These are phyloP conservation scores for Talaromyces sp. DNA, from an alignment of 2,329 filamentous ascomycete genomes.

Conservation along the genomic window DNA sequence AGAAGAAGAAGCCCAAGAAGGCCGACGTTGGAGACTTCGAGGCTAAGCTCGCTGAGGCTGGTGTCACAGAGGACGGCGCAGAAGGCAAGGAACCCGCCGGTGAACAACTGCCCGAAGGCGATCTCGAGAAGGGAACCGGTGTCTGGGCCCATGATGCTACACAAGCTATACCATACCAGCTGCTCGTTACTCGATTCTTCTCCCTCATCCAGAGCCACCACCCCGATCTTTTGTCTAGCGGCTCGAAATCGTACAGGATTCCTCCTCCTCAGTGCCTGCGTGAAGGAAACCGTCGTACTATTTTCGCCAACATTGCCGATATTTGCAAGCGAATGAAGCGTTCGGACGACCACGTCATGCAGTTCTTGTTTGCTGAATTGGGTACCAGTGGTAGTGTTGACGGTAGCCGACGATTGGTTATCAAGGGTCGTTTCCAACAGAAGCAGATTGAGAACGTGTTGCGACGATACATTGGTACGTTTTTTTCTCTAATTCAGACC, in stretches of 20 bases:
- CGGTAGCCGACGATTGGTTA: slow-evolving; percentile 86
- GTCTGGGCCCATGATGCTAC: slow-evolving; percentile 83
- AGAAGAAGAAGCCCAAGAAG: slow-evolving; percentile 71
- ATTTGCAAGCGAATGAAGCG: slow-evolving; percentile 99
- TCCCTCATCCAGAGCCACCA: slow-evolving; percentile 90
- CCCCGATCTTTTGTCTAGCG: slow-evolving; percentile 86
- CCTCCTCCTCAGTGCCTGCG: slow-evolving; percentile 96
- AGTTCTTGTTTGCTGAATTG: slow-evolving; percentile 96
- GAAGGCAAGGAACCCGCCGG: slow-evolving; percentile 53
- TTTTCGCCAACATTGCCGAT: slow-evolving; percentile 98
- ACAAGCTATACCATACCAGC: slow-evolving; percentile 74
- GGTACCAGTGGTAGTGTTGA: slow-evolving; percentile 95
- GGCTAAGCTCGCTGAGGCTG: slow-evolving; percentile 61
- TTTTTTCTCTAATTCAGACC: not conserved
- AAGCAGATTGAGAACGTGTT: slow-evolving; percentile 98
- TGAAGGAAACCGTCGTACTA: slow-evolving; percentile 99
- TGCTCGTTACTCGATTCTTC: slow-evolving; percentile 90
- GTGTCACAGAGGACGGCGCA: slow-evolving; percentile 56
- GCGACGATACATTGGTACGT: slow-evolving; percentile 86
- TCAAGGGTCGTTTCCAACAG: slow-evolving; percentile 99
- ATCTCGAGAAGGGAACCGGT: slow-evolving; percentile 82
- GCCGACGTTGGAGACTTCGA: slow-evolving; percentile 61
- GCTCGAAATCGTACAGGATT: slow-evolving; percentile 96
- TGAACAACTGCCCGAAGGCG: slow-evolving; percentile 61
- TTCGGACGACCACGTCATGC: slow-evolving; percentile 93